Percentiles rank a stretch among this genome's conserved stretches.
phyloP scores from a whole-genome alignment of 495 filamentous ascomycete genomes.

The Talaromyces adpressus region DNA sequence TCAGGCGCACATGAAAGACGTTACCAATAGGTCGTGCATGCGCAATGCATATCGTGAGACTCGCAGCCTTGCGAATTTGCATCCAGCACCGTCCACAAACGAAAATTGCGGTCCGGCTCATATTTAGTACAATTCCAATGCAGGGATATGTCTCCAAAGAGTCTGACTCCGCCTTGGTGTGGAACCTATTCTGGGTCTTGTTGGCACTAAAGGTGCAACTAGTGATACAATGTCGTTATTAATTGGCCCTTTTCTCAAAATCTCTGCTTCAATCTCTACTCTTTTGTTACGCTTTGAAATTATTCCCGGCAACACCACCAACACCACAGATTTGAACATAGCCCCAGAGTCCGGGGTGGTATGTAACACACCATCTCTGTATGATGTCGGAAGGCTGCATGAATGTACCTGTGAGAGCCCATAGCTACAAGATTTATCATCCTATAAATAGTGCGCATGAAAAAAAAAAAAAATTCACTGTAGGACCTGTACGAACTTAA shows the following conservation, averaged over 20 bases:
- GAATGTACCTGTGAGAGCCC: background rate
- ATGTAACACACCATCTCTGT: background rate
- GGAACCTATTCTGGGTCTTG: background rate
- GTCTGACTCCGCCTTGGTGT: background rate
- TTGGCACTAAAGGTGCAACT: background rate
- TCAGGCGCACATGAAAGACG: background rate
- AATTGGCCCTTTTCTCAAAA: background rate
- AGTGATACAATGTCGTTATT: background rate
- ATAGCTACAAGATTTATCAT: background rate
- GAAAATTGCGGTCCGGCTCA: background rate
- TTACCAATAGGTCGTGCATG: background rate
- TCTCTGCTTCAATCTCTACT: background rate
- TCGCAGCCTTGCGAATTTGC: background rate
- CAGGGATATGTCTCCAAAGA: background rate
- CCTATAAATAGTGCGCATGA: conserved; percentile 1
- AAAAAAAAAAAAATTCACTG: background rate
- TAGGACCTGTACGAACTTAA: background rate
- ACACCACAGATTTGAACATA: background rate
- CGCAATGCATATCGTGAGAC: background rate
- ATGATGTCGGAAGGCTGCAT: conserved; percentile 1
- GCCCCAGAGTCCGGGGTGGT: background rate
- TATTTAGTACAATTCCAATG: background rate
- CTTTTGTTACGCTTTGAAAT: background rate
- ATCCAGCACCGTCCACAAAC: background rate
- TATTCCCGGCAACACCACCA: background rate